Percentiles rank a stretch among this genome's conserved stretches.
Conservation (phyloP, 495 filamentous ascomycete genomes). For the Neurospora tetrasperma region DNA sequence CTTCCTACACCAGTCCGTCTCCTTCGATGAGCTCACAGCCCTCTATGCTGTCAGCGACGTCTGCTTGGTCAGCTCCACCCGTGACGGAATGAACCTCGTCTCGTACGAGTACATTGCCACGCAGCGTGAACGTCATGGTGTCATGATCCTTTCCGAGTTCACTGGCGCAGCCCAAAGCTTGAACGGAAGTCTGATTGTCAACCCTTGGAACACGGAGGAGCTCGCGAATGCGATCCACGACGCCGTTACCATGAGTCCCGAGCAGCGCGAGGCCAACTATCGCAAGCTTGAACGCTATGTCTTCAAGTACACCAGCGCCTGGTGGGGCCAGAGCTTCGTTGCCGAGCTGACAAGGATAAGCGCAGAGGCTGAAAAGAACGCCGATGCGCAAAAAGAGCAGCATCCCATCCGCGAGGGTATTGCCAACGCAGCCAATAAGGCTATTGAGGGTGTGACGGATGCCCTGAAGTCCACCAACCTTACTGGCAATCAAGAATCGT, state of each 20-base stretch:
- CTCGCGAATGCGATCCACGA: slow-evolving; percentile 75
- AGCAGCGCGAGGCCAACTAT: slow-evolving; percentile 73
- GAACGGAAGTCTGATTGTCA: slow-evolving; percentile 77
- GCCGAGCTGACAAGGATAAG: slow-evolving; percentile 60
- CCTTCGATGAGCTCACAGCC: slow-evolving; percentile 83
- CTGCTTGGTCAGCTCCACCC: slow-evolving; percentile 78
- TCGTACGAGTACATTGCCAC: slow-evolving; percentile 93
- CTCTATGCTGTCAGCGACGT: slow-evolving; percentile 84
- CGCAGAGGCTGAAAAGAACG: slow-evolving; percentile 11
- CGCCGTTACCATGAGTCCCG: slow-evolving; percentile 74
- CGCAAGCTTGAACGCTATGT: slow-evolving; percentile 75
- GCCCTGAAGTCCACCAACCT: background rate
- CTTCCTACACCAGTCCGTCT: slow-evolving; percentile 84
- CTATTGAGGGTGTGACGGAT: slow-evolving; percentile 9
- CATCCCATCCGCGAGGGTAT: slow-evolving; percentile 9
- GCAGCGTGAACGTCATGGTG: slow-evolving; percentile 71
- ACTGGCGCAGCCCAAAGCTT: slow-evolving; percentile 81
- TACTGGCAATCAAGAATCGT: background rate
- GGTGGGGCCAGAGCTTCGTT: slow-evolving; percentile 96
- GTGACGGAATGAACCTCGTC: slow-evolving; percentile 97
- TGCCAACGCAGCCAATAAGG: slow-evolving; percentile 11
- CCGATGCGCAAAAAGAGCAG: slow-evolving; percentile 1
- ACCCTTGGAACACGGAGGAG: slow-evolving; percentile 87
- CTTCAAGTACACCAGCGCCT: slow-evolving; percentile 86
- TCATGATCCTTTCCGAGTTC: slow-evolving; percentile 88